Evolutionary conservation across 495 filamentous ascomycete genomes (phyloP).

Genomic region (Cudoniella acicularis): DNA sequence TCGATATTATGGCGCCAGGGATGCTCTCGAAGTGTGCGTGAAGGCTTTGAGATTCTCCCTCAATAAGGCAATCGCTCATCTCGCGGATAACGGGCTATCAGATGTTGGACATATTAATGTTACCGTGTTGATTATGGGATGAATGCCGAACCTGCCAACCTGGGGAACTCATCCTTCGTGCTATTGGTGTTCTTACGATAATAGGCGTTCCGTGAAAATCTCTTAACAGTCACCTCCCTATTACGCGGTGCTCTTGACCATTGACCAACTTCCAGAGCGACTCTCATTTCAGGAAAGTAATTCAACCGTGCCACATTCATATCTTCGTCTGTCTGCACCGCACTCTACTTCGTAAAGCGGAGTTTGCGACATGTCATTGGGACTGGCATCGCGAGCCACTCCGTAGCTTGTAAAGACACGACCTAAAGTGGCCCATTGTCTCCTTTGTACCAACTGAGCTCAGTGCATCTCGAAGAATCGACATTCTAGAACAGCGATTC

Average conservation of each 20-base stretch:
- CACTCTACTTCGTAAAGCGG: neutral
- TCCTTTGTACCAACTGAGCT: slow-evolving; percentile 1
- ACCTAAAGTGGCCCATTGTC: slow-evolving; percentile 5
- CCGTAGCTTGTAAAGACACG: slow-evolving; percentile 1
- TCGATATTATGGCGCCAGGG: neutral
- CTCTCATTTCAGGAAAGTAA: neutral
- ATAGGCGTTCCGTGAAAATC: neutral
- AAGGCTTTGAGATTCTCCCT: neutral
- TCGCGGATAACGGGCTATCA: neutral
- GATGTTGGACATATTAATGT: slow-evolving; percentile 1
- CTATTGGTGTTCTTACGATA: neutral
- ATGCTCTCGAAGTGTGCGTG: neutral
- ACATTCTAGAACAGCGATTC: slow-evolving; percentile 13
- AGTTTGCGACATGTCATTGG: slow-evolving; percentile 11
- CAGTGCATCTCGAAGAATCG: slow-evolving; percentile 16
- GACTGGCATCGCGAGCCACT: neutral
- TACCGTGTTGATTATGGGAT: neutral
- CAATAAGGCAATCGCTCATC: slow-evolving; percentile 4
- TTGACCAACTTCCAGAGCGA: neutral
- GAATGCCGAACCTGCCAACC: no score
- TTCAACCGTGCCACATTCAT: neutral
- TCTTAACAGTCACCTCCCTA: neutral
- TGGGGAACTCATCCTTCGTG: neutral
- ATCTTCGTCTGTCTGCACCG: neutral
- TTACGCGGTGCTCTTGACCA: no score